Evolutionary conservation across 2,329 filamentous ascomycete species (phyloP).

Genomic region (Periconia macrospinosa): DNA sequence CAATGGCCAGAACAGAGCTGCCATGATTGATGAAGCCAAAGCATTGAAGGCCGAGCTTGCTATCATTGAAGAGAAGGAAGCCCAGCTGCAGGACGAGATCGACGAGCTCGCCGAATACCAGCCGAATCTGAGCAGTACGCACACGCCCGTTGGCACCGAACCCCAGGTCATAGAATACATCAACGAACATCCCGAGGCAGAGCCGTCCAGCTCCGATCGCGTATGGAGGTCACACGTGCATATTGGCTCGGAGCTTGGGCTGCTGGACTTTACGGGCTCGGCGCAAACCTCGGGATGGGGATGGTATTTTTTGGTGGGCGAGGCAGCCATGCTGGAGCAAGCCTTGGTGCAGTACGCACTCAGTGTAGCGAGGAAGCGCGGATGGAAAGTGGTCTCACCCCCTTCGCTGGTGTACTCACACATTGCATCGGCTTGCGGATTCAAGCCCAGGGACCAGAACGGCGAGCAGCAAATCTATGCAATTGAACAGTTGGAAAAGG

Average conservation of each 20-base stretch:
- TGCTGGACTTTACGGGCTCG: constrained; percentile 87
- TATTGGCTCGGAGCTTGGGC: constrained; percentile 80
- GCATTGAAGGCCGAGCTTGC: constrained; percentile 65
- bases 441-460: constrained; percentile 86
- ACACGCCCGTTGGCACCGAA: constrained; percentile 72
- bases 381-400: constrained; percentile 80
- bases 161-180: constrained; percentile 73
- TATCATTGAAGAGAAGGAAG: constrained; percentile 64
- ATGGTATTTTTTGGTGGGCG: constrained; percentile 95
- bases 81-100: constrained; percentile 66
- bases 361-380: constrained; percentile 67
- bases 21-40: constrained; percentile 66
- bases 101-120: constrained; percentile 73
- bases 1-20: constrained; percentile 47
- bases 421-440: constrained; percentile 88
- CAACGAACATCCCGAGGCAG: constrained; percentile 64
- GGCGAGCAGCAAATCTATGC: constrained; percentile 92
- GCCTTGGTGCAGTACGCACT: constrained; percentile 88
- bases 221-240: constrained; percentile 77
- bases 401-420: constrained; percentile 91
- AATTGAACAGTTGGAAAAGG: constrained; percentile 67
- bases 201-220: constrained; percentile 41
- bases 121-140: constrained; percentile 79
- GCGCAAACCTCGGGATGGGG: constrained; percentile 90
- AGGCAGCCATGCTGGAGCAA: constrained; percentile 91